A percentile compares a stretch with the other conserved stretches of the same genome.
Conservation (phyloP, 2,329 filamentous ascomycete genomes). For the Exophiala dermatitidis region DNA sequence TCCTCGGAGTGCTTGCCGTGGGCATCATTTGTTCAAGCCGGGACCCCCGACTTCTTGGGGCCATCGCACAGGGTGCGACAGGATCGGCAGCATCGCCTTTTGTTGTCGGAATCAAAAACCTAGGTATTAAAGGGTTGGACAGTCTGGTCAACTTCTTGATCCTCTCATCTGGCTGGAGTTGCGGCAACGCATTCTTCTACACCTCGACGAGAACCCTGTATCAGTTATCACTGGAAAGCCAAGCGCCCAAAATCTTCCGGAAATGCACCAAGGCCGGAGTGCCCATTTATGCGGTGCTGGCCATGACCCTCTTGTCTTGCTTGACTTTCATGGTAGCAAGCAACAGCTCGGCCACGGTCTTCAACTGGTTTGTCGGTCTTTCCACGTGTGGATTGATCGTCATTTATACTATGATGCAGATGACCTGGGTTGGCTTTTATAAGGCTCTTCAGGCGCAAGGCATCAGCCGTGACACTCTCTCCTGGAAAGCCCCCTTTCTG, state of each 20-base stretch:
- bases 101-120: conserved; percentile 54
- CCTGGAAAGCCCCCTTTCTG: conserved; percentile 60
- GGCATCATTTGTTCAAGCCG: conserved; percentile 63
- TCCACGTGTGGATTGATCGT: conserved; percentile 43
- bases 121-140: conserved; percentile 47
- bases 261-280: conserved; percentile 56
- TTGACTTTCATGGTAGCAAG: conserved; percentile 27
- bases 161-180: conserved; percentile 50
- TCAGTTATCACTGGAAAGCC: conserved; percentile 47
- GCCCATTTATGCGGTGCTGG: conserved; percentile 51
- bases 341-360: conserved; percentile 47
- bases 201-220: conserved; percentile 49
- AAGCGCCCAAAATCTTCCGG: conserved; percentile 49
- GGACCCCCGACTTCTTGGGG: conserved; percentile 50
- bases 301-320: conserved; percentile 50
- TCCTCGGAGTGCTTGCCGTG: conserved; percentile 61
- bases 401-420: conserved; percentile 60
- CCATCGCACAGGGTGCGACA: conserved; percentile 37
- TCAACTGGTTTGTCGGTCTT: conserved; percentile 63
- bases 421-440: conserved; percentile 63
- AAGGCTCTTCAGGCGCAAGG: conserved; percentile 61
- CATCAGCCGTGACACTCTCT: conserved; percentile 57
- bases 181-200: conserved; percentile 51
- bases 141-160: conserved; percentile 52
- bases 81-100: conserved; percentile 53